Percentiles rank a stretch among this genome's conserved stretches.
Conservation (phyloP, 1,139 yeast species). For the Scheffersomyces illinoinensis region DNA sequence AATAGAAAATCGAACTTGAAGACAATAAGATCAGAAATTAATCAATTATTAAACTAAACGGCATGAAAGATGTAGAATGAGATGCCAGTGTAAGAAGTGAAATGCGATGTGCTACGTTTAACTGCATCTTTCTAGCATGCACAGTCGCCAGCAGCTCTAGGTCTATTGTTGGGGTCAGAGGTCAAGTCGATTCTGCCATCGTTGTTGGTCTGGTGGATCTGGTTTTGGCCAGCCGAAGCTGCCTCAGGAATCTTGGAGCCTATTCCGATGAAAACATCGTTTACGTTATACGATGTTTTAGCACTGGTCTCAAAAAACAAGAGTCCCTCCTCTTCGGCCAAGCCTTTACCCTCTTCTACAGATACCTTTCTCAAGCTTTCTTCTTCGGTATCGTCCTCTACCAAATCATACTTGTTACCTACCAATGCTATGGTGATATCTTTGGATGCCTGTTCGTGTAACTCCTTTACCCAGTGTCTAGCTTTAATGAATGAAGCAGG, state of each 20-base stretch:
- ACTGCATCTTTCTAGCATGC: conserved; percentile 8
- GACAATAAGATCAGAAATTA: neutral
- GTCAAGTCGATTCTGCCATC: conserved; percentile 20
- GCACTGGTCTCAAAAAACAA: conserved; percentile 93
- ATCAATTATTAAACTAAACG: neutral
- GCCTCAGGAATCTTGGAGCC: conserved; percentile 77
- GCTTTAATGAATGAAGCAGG: conserved; percentile 98
- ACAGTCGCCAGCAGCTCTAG: conserved; percentile 12
- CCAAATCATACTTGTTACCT: conserved; percentile 88
- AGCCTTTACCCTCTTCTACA: conserved; percentile 77
- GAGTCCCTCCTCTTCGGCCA: conserved; percentile 72
- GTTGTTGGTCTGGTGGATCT: conserved; percentile 7
- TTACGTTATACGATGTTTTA: conserved; percentile 81
- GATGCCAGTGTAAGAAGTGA: neutral
- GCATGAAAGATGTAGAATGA: neutral
- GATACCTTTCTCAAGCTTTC: conserved; percentile 72
- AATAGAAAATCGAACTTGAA: neutral
- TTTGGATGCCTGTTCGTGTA: conserved; percentile 91
- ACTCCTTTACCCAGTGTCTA: conserved; percentile 98
- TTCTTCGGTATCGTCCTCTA: conserved; percentile 25
- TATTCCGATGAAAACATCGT: conserved; percentile 76
- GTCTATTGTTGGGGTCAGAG: conserved; percentile 3
- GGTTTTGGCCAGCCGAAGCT: conserved; percentile 4
- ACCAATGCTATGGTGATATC: conserved; percentile 91
- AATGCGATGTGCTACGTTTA: neutral